Evolutionary conservation across 164 flowering plant genomes (phyloP), one percentile per base, ranked within the genome.

Genomic region (Nelumbo lutea): DNA sequence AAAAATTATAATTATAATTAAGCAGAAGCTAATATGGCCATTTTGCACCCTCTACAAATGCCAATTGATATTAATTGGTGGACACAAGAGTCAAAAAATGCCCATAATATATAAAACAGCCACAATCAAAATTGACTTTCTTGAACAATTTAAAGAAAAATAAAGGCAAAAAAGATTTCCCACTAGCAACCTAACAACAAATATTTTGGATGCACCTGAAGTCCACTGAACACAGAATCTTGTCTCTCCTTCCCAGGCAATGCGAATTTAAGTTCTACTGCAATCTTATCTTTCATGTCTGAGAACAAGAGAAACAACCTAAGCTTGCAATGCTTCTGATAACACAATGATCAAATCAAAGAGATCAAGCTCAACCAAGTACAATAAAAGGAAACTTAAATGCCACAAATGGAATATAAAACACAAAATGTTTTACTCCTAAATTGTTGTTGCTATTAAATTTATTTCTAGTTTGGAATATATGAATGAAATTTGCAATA

Each of bases 171-270:
- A 41, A 13, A 60, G 46, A 69, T 61, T n/a, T 59, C 13, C 62
- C 44, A 65, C 48, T 65, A 46, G 67, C 41, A 61, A 61, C 69
- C 68, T 72, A 65, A 70, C 53, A 73, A 64, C 47, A 63, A 75
- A 72, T 39, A 69, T 59, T 44, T 58, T 2, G 14, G 55, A 66
- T 47, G 75, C 76, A 90, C 97, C 96, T 93, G 98, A 67, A 93
- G 84, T 72, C 98, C 98, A 79, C 81, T 92, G 79, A 82, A 92
- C 9, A 95, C 98, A 62, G 98, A 95, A 85, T 95, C 98, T 78
- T 95, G 98, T 75, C 98, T 89, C 83, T 95, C 98, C 81, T 92
- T 92, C 67, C 98, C 98, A 57, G 98, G 98, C 66, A 86, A 73
- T 57, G 97, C 82, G 74, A 92, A 92, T 79, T 92, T 95, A 46